Conservation (phyloP, 148 eudicot genomes). For the Rhododendron griersonianum region DNA sequence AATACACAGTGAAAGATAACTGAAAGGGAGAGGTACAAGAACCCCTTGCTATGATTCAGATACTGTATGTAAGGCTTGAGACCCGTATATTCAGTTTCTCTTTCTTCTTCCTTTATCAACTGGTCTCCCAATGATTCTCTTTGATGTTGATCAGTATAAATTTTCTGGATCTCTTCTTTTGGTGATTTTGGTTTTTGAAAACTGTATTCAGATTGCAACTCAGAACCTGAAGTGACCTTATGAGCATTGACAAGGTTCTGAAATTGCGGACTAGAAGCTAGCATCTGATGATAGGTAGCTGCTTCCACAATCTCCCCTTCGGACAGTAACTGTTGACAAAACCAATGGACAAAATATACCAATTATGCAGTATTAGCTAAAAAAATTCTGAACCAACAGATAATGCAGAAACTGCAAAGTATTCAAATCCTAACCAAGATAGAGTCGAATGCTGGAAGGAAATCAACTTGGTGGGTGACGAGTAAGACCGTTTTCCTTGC, state of each 20-base stretch:
- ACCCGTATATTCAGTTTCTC: conserved; percentile 53
- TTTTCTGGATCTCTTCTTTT: conserved; percentile 14
- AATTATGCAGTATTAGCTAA: neutral
- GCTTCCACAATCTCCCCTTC: conserved; percentile 43
- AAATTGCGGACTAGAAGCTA: conserved; percentile 30
- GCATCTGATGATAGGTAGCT: conserved; percentile 34
- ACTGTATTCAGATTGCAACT: neutral
- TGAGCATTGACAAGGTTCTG: conserved; percentile 42
- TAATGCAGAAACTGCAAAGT: neutral
- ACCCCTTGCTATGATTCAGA: conserved; percentile 42
- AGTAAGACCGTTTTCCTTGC: conserved; percentile 48
- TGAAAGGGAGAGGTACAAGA: conserved; percentile 36
- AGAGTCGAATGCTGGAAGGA: conserved; percentile 50
- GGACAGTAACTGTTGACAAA: conserved; percentile 33
- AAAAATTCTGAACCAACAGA: neutral
- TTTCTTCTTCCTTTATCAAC: conserved; percentile 52
- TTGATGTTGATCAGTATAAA: conserved; percentile 7
- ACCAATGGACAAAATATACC: no score
- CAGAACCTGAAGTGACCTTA: conserved; percentile 11
- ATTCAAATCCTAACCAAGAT: conserved; percentile 37
- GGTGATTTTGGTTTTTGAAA: conserved; percentile 5
- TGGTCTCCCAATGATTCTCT: conserved; percentile 29
- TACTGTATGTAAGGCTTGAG: conserved; percentile 50
- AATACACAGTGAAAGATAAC: conserved; percentile 25
- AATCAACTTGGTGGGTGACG: conserved; percentile 73